Evolutionary conservation across 73 alveolate species (phyloP).

Genomic region (Blepharisma japonicum): DNA sequence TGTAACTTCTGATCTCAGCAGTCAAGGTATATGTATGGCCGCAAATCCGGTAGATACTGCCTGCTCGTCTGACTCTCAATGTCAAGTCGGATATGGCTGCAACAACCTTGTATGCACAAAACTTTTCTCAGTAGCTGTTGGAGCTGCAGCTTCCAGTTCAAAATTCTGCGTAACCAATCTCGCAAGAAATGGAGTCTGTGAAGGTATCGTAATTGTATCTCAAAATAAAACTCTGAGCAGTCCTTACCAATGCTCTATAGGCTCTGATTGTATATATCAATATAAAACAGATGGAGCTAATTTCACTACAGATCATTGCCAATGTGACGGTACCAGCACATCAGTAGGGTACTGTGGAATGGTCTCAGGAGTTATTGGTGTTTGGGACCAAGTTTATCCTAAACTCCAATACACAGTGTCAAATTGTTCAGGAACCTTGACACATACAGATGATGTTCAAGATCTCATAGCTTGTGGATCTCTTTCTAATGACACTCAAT

Average conservation of each 20-base stretch:
- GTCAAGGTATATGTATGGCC: too few species aligned
- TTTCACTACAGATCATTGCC: background rate
- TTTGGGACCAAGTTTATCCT: background rate
- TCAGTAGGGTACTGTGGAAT: background rate
- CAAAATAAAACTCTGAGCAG: background rate
- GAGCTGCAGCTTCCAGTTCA: too few species aligned
- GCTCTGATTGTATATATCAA: constrained; percentile 4
- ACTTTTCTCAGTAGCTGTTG: too few species aligned
- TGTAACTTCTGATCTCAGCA: too few species aligned
- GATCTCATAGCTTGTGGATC: too few species aligned
- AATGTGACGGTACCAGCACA: background rate
- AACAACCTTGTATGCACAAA: too few species aligned
- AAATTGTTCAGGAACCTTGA: background rate
- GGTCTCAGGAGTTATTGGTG: background rate
- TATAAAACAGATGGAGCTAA: background rate
- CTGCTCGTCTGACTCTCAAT: too few species aligned
- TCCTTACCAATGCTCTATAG: background rate
- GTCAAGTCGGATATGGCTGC: too few species aligned
- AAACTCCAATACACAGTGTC: background rate
- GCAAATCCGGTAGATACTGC: too few species aligned
- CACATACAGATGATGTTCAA: background rate
- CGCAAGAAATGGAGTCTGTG: too few species aligned
- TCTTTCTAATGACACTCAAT: too few species aligned
- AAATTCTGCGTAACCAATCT: too few species aligned
- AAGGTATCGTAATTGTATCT: background rate